A percentile compares a stretch with the other conserved stretches of the same genome.
Evolutionary conservation across 805 yeast genomes (phyloP).

Genomic region (Kregervanrija fluxuum): DNA sequence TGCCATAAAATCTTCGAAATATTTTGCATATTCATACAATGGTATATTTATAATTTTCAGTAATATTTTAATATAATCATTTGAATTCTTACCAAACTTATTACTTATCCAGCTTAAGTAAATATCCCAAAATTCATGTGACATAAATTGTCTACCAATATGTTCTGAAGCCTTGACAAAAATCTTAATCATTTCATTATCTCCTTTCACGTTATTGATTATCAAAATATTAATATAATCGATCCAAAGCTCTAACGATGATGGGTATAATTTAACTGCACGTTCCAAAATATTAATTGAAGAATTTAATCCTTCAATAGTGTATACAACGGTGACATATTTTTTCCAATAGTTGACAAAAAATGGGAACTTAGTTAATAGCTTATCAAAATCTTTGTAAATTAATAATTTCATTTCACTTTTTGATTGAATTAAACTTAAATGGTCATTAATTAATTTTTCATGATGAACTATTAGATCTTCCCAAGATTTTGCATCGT

Average conservation of each 20-base stretch:
- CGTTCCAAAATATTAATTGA: conserved; percentile 39
- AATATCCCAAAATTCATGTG: conserved; percentile 81
- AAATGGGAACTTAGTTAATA: conserved; percentile 51
- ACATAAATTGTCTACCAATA: conserved; percentile 66
- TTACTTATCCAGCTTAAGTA: conserved; percentile 55
- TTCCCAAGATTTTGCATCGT: conserved; percentile 20
- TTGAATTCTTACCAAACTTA: conserved; percentile 26
- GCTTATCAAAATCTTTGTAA: conserved; percentile 29
- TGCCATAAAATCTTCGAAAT: conserved; percentile 45
- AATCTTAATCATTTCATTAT: conserved; percentile 28
- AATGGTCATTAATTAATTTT: conserved; percentile 16
- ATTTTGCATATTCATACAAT: conserved; percentile 79
- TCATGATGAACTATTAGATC: conserved; percentile 20
- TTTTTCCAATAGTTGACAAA: conserved; percentile 58
- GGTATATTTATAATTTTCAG: conserved; percentile 51
- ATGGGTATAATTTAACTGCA: conserved; percentile 45
- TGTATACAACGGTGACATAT: conserved; percentile 47
- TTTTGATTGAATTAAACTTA: conserved; percentile 10
- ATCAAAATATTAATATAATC: conserved; percentile 53
- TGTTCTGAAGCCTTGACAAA: conserved; percentile 42
- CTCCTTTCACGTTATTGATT: conserved; percentile 31
- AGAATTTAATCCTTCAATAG: conserved; percentile 45
- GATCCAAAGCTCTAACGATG: conserved; percentile 59
- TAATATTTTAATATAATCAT: conserved; percentile 35
- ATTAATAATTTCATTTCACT: conserved; percentile 13